These are phyloP conservation scores for Aotearoamyces nothofagi DNA, from an alignment of 2,329 filamentous ascomycete genomes.

Conservation along the genomic window DNA sequence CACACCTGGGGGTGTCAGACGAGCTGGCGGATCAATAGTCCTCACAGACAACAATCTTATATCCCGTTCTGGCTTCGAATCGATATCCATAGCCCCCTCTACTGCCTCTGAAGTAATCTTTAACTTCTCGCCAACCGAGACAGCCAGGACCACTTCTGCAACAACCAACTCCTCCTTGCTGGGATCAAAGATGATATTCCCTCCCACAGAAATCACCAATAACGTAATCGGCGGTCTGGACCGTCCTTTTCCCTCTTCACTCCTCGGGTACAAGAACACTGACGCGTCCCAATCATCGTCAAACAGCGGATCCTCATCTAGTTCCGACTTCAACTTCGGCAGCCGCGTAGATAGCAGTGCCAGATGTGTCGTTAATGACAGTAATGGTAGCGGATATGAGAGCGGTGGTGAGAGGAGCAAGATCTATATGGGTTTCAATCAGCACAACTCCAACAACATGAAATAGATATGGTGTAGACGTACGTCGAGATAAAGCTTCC, in stretches of 20 bases:
- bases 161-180: conserved; percentile 84
- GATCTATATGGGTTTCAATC: conserved; percentile 43
- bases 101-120: conserved; percentile 8
- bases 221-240: conserved; percentile 72
- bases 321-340: conserved; percentile 72
- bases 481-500: conserved; percentile 92
- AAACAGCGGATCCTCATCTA: conserved; percentile 92
- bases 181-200: conserved; percentile 90
- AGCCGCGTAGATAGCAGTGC: conserved; percentile 79
- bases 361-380: conserved; percentile 86
- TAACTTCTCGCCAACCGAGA: conserved; percentile 50
- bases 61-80: conserved; percentile 20
- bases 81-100: conserved; percentile 24
- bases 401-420: conserved; percentile 84
- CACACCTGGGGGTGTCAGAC: conserved; percentile 56
- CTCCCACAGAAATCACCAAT: conserved; percentile 71
- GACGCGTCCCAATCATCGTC: conserved; percentile 94
- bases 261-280: conserved; percentile 48
- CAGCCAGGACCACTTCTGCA: conserved; percentile 74
- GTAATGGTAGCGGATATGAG: conserved; percentile 82
- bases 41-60: conserved; percentile 53
- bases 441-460: conserved; percentile 1
- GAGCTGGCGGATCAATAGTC: conserved; percentile 60
- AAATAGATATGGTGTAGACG: conserved; percentile 20
- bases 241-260: conserved; percentile 9